Conservation (phyloP, 768 basidiomycete species). For the Macrolepiota dolichaula region DNA sequence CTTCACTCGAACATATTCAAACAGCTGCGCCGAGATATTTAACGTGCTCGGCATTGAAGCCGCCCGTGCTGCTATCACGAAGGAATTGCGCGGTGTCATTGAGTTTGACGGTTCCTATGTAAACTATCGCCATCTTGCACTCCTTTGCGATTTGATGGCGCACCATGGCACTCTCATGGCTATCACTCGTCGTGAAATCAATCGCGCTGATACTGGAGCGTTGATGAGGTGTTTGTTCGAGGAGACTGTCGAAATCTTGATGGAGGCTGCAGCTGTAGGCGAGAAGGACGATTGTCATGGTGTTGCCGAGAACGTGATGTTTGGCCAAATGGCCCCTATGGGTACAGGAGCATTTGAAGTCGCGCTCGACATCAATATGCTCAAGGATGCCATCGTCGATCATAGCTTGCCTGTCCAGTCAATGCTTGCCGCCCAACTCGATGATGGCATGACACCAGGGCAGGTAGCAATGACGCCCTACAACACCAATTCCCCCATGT, state of each 20-base stretch:
- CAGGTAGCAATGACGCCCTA: constrained; percentile 97
- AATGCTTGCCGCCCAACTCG: constrained; percentile 73
- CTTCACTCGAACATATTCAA: constrained; percentile 89
- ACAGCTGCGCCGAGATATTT: constrained; percentile 95
- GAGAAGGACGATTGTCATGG: constrained; percentile 99
- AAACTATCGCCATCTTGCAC: constrained; percentile 94
- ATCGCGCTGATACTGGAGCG: constrained; percentile 97
- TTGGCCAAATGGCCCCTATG: constrained; percentile 99
- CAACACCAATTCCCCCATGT: constrained; percentile 85
- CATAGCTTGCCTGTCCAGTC: constrained; percentile 86
- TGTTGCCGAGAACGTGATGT: constrained; percentile 98
- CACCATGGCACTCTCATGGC: constrained; percentile 94
- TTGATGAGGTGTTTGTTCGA: constrained; percentile 99
- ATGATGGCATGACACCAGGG: constrained; percentile 88
- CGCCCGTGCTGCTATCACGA: constrained; percentile 90
- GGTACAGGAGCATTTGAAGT: constrained; percentile 97
- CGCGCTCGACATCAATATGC: constrained; percentile 94
- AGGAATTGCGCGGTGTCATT: constrained; percentile 91
- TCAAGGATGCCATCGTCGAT: constrained; percentile 97
- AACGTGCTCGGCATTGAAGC: constrained; percentile 96
- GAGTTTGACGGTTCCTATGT: constrained; percentile 99
- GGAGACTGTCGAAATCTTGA: constrained; percentile 97
- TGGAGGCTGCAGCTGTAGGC: constrained; percentile 97
- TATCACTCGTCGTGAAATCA: constrained; percentile 99
- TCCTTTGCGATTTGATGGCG: constrained; percentile 99